Evolutionary conservation across 345 rosid species (phyloP), one percentile per base, ranked within the genome.

Genomic region (Lepidium sativum): DNA sequence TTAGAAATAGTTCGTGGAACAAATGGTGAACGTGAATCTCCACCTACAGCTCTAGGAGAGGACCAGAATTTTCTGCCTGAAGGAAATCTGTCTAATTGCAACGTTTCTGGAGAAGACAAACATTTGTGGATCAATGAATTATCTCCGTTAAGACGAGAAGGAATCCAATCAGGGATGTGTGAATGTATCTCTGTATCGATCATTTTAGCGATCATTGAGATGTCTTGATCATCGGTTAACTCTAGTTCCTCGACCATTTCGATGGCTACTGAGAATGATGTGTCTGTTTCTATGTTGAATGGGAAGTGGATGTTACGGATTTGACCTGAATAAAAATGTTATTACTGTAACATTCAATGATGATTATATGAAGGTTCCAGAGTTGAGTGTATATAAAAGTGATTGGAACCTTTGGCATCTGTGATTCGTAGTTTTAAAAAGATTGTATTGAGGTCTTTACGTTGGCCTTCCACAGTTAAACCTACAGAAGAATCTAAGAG

Each of bases 231-330:
- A 79, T 88, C 95, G 9, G 97, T 85, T 52, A 94, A 75, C 74
- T 88, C 90, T 75, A 94, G 56, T 74, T 94, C 96, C 54, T 90
- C 86, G 15, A 94, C 96, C 99, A 90, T 94, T 84, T 94, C 99
- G 29, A 88, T 78, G 14, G 97, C 97, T 15, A 94, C 99, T 17
- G 86, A 88, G 72, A 69, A 76, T 18, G 96, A 75, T 60, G 99
- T 94, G 75, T 94, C 97, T 54, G 84, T 87, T 65, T 82, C 91
- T 62, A 77, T 80, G 81, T 94, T 82, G 45, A 94, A 94, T 21
- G 99, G 99, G 78, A 94, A 94, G 77, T 94, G 99, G 51, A 94
- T 94, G 71, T 90, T 88, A 54, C 90, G 96, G 41, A 78, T 42
- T 66, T 88, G 84, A 53, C 97, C 99, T 94, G 76, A 13, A 11